Percentiles rank a stretch among this genome's conserved stretches.
Evolutionary conservation across 768 basidiomycete species (phyloP).

Genomic region (Tephrocybe sp.): DNA sequence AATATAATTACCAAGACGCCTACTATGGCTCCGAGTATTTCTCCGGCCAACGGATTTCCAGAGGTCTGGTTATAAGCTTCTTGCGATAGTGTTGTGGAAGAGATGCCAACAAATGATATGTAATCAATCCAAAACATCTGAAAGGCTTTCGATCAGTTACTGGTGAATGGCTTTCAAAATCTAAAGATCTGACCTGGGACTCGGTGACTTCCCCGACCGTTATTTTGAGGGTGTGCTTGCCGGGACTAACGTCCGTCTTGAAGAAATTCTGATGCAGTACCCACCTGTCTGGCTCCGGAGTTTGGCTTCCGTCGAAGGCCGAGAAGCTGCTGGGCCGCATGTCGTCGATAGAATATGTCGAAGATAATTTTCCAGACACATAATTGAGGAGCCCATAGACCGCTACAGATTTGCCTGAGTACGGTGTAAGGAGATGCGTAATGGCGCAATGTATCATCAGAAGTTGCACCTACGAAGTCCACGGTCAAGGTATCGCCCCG

Average conservation of each 20-base stretch:
- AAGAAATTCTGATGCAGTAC: constrained; percentile 16
- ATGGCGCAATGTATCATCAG: background rate
- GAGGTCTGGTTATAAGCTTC: background rate
- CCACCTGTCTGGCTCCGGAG: constrained; percentile 10
- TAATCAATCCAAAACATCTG: constrained; percentile 18
- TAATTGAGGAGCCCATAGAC: constrained; percentile 19
- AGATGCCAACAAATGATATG: constrained; percentile 14
- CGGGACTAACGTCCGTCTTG: constrained; percentile 14
- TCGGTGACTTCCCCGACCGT: constrained; percentile 14
- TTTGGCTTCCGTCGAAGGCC: constrained; percentile 14
- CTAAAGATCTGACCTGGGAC: constrained; percentile 10
- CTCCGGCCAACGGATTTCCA: background rate
- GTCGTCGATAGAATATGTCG: constrained; percentile 15
- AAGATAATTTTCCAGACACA: constrained; percentile 15
- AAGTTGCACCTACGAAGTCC: constrained; percentile 1
- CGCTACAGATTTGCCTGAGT: constrained; percentile 6
- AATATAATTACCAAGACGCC: background rate
- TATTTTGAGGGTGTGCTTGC: constrained; percentile 13
- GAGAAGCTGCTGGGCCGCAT: background rate
- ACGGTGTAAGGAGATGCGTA: background rate
- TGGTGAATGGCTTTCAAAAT: background rate
- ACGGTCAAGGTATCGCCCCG: background rate
- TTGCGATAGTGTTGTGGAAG: constrained; percentile 7
- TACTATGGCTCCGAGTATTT: background rate
- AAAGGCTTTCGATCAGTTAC: background rate